phyloP scores from a whole-genome alignment of 2,329 filamentous ascomycete genomes.

The Thermothelomyces thermophilus region DNA sequence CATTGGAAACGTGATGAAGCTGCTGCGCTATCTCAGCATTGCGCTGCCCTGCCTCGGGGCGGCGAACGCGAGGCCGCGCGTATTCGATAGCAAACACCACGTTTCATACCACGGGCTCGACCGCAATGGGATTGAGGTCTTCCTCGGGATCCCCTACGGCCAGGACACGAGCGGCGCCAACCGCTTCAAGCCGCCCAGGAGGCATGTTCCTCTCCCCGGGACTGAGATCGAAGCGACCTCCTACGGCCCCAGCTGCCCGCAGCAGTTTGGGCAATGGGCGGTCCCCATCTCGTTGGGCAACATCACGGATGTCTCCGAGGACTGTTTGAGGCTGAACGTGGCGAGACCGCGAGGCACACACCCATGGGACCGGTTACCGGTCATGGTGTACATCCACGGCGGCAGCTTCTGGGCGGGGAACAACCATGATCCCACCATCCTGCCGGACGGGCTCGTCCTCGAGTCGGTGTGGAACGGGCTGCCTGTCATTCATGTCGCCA shows the following conservation, averaged over 20 bases:
- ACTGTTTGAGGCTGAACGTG: slow-evolving; percentile 4
- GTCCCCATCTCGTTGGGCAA: not conserved
- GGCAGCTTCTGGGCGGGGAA: slow-evolving; percentile 1
- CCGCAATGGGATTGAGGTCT: slow-evolving; percentile 5
- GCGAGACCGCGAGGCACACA: not conserved
- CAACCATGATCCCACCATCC: slow-evolving; percentile 3
- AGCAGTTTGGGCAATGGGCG: not conserved
- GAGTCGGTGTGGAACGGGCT: slow-evolving; percentile 1
- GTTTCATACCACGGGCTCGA: slow-evolving; percentile 2
- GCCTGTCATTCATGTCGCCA: slow-evolving; percentile 1
- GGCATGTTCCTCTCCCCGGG: not conserved
- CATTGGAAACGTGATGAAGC: not conserved
- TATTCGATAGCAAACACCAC: not conserved
- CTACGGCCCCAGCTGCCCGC: slow-evolving; percentile 3
- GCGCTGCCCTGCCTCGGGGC: not conserved
- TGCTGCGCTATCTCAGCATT: not conserved
- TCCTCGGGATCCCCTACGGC: slow-evolving; percentile 7
- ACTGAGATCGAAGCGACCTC: not conserved
- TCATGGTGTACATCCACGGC: slow-evolving; percentile 5
- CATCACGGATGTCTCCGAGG: slow-evolving; percentile 1
- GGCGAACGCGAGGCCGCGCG: not conserved
- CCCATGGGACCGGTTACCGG: not conserved
- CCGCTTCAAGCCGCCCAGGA: slow-evolving; percentile 1
- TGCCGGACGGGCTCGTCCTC: slow-evolving; percentile 1
- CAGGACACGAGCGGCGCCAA: not conserved